A percentile compares a stretch with the other conserved stretches of the same genome.
Evolutionary conservation across 441 rosid genomes (phyloP).

Genomic region (Gossypium schwendimanii): DNA sequence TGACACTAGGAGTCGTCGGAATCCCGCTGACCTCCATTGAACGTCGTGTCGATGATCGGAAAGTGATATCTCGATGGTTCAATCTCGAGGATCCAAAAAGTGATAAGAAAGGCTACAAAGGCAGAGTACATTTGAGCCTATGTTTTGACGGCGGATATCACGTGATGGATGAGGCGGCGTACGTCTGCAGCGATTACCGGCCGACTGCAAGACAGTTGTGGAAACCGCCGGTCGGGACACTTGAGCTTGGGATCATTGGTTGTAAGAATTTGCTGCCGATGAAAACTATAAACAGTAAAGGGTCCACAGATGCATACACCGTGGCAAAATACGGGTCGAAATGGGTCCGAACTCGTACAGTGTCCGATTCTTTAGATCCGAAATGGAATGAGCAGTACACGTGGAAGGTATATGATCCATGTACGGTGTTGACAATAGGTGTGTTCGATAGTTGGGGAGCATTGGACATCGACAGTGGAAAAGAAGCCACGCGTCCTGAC

Average conservation of each 20-base stretch:
- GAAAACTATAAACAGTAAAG: slow-evolving; percentile 47
- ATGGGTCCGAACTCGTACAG: slow-evolving; percentile 67
- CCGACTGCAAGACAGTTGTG: slow-evolving; percentile 66
- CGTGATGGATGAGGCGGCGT: slow-evolving; percentile 67
- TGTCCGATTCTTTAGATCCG: slow-evolving; percentile 50
- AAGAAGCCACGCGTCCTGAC: slow-evolving; percentile 45
- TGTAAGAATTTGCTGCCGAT: slow-evolving; percentile 53
- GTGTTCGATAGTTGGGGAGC: slow-evolving; percentile 52
- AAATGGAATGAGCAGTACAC: slow-evolving; percentile 68
- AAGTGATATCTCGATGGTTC: slow-evolving; percentile 47
- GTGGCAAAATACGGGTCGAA: slow-evolving; percentile 61
- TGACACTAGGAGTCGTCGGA: slow-evolving; percentile 32
- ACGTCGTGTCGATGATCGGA: slow-evolving; percentile 59
- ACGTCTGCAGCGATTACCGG: slow-evolving; percentile 59
- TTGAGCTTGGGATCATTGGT: slow-evolving; percentile 56
- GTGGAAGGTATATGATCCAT: slow-evolving; percentile 62
- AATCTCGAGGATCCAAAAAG: slow-evolving; percentile 33
- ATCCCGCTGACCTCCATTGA: slow-evolving; percentile 37
- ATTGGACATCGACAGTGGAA: slow-evolving; percentile 29
- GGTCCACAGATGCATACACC: slow-evolving; percentile 53
- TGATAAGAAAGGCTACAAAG: slow-evolving; percentile 37
- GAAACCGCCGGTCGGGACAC: slow-evolving; percentile 52
- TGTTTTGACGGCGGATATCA: slow-evolving; percentile 75
- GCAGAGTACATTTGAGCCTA: slow-evolving; percentile 49
- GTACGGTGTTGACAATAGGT: slow-evolving; percentile 50